Conservation (phyloP, 768 basidiomycete genomes). For the Tylopilus plumbeoviolaceoides region DNA sequence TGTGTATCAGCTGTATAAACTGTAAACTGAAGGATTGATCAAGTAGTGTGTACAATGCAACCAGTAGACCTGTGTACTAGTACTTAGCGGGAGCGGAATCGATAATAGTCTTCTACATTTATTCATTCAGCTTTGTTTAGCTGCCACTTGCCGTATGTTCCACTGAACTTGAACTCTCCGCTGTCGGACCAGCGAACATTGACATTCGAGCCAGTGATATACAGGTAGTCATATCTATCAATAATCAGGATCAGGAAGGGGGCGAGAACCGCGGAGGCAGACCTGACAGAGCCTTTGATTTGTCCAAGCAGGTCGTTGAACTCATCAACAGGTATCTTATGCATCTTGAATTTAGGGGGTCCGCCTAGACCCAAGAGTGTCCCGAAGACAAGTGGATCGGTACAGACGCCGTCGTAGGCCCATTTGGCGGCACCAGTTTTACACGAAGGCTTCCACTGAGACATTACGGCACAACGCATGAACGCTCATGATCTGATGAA, state of each 20-base stretch:
- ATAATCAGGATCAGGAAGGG: neutral
- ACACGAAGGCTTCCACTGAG: constrained; percentile 51
- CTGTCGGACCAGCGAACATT: constrained; percentile 44
- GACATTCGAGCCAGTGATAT: constrained; percentile 38
- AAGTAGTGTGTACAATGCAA: neutral
- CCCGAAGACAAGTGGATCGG: constrained; percentile 46
- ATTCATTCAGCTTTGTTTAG: neutral
- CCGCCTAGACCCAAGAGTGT: constrained; percentile 38
- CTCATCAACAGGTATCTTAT: constrained; percentile 38
- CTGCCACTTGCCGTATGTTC: constrained; percentile 37
- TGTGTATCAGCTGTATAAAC: too few relatives aligned
- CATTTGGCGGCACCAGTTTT: constrained; percentile 44
- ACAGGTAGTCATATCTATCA: constrained; percentile 37
- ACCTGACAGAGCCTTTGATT: constrained; percentile 37
- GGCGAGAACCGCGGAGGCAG: too few relatives aligned
- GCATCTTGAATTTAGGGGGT: constrained; percentile 47
- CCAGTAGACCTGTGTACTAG: neutral
- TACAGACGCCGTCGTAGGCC: constrained; percentile 50
- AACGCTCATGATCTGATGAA: neutral
- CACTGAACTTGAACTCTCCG: constrained; percentile 57
- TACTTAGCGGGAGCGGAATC: neutral
- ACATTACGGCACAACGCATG: neutral
- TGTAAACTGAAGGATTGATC: neutral
- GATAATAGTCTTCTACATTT: too few relatives aligned
- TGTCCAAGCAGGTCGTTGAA: constrained; percentile 34